Percentiles rank a stretch among this genome's conserved stretches.
Conservation (phyloP, 257 asterid species). For the Ilex asprella region DNA sequence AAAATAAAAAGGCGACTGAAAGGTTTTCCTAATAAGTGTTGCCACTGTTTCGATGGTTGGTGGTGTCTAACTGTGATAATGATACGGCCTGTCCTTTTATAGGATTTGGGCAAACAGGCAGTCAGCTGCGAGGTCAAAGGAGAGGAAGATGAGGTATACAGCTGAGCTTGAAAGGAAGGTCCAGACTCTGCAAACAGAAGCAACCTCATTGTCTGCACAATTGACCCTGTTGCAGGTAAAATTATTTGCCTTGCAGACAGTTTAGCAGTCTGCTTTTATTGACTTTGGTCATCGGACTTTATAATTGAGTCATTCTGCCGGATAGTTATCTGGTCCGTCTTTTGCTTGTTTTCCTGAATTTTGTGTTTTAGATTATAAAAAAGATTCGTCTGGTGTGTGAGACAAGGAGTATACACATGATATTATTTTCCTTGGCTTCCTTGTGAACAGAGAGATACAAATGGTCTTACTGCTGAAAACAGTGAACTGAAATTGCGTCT, state of each 20-base stretch:
- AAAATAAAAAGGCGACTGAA: no score
- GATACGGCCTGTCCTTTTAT: constrained; percentile 2
- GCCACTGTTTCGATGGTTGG: neutral
- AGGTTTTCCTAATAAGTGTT: neutral
- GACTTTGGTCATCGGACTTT: no score
- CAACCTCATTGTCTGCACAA: constrained; percentile 91
- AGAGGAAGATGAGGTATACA: constrained; percentile 93
- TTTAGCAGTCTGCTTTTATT: neutral
- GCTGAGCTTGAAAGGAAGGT: constrained; percentile 97
- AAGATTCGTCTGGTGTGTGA: neutral
- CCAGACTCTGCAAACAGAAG: constrained; percentile 90
- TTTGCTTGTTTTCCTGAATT: no score
- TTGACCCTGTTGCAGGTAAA: constrained; percentile 80
- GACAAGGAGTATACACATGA: neutral
- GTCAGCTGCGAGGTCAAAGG: constrained; percentile 97
- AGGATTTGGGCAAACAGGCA: constrained; percentile 99
- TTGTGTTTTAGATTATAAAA: no score
- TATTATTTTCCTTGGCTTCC: constrained; percentile 7
- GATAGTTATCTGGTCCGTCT: neutral
- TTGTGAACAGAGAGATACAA: constrained; percentile 75
- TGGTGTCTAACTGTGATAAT: no score
- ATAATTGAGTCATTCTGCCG: no score
- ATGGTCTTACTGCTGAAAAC: constrained; percentile 77
- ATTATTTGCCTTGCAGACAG: neutral
- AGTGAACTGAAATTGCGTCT: constrained; percentile 86